Percentiles rank a stretch among this genome's conserved stretches.
Evolutionary conservation across 192 early-diverging fungal species (phyloP).

Genomic region (Gonapodya prolifera): DNA sequence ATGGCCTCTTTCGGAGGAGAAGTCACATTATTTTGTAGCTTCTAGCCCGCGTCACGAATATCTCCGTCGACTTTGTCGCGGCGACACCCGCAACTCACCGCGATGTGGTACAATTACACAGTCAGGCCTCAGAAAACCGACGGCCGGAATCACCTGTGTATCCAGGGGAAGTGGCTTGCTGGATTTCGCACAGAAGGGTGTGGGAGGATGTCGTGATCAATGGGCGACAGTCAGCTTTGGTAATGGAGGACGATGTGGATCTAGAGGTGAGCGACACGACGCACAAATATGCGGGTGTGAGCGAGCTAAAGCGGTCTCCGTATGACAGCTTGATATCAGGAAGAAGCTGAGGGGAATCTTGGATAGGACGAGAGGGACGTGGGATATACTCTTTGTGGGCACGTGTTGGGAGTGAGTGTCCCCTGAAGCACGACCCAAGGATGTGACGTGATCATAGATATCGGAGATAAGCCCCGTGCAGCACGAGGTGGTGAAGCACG

Average conservation of each 20-base stretch:
- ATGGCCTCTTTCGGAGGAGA: too few species aligned
- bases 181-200: background rate
- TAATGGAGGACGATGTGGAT: background rate
- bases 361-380: background rate
- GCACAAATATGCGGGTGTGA: too few species aligned
- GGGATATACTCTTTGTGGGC: background rate
- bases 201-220: background rate
- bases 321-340: too few species aligned
- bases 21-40: background rate
- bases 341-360: background rate
- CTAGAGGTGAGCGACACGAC: too few species aligned
- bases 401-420: background rate
- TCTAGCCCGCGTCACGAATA: background rate
- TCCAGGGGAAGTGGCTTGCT: background rate
- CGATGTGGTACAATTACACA: background rate
- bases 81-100: background rate
- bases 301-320: too few species aligned
- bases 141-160: background rate
- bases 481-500: background rate
- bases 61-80: background rate
- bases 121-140: background rate
- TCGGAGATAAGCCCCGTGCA: background rate
- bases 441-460: background rate
- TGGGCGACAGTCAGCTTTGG: background rate
- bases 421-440: background rate